Conservation (phyloP, 129 eudicot genomes). For the Artemisia tridentata region DNA sequence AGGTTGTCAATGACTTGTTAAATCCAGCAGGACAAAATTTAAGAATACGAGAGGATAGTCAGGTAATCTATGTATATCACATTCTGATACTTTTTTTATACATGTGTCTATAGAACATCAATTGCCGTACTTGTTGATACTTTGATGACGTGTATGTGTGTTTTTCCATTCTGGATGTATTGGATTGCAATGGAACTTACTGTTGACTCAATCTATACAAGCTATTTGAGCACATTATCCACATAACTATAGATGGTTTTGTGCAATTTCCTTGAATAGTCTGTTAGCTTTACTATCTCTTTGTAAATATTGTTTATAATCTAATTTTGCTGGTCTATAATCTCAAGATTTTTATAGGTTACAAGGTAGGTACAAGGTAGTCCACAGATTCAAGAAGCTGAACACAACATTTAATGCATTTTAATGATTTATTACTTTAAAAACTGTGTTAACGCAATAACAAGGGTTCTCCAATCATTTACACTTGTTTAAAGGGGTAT, state of each 20-base stretch:
- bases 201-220: no score
- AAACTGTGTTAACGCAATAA: background rate
- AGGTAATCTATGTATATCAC: constrained; percentile 50
- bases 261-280: no score
- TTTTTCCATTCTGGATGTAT: constrained; percentile 11
- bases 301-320: no score
- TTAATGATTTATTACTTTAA: background rate
- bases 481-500: background rate
- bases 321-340: no score
- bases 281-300: no score
- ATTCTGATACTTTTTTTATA: background rate
- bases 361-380: no score
- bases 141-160: no score
- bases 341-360: no score
- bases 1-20: constrained; percentile 96
- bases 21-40: constrained; percentile 97
- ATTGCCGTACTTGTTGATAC: no score
- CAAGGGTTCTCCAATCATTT: background rate
- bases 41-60: constrained; percentile 88
- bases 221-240: no score
- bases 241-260: no score
- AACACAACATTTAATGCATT: background rate
- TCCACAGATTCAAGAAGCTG: background rate
- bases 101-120: no score
- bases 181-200: background rate